Evolutionary conservation across 1,284 basidiomycete species (phyloP).

Genomic region (Xerocomus minutiporus): DNA sequence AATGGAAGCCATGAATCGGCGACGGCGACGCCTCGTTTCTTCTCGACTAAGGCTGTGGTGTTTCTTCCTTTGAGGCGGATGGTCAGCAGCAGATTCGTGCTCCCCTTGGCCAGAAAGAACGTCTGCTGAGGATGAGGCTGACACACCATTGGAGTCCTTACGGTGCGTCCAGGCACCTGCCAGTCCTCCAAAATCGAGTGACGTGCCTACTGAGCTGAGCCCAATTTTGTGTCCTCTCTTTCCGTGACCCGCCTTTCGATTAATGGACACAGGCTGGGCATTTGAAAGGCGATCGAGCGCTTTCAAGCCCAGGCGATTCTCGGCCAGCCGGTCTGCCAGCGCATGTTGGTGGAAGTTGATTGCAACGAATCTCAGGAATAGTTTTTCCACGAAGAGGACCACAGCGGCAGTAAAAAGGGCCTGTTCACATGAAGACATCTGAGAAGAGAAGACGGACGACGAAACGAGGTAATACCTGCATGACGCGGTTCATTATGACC

Average conservation of each 20-base stretch:
- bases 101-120: conserved; percentile 6
- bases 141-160: conserved; percentile 22
- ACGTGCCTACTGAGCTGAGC: conserved; percentile 28
- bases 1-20: conserved; percentile 55
- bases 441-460: neutral
- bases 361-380: conserved; percentile 69
- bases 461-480: conserved; percentile 47
- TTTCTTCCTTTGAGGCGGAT: conserved; percentile 14
- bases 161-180: conserved; percentile 24
- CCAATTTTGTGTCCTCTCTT: conserved; percentile 36
- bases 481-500: conserved; percentile 61
- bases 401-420: conserved; percentile 61
- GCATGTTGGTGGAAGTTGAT: conserved; percentile 75
- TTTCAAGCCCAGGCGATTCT: conserved; percentile 64
- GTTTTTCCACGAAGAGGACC: conserved; percentile 64
- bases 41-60: conserved; percentile 23
- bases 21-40: conserved; percentile 41
- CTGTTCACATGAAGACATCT: conserved; percentile 30
- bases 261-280: conserved; percentile 41
- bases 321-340: conserved; percentile 64
- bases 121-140: conserved; percentile 6
- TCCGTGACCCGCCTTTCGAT: conserved; percentile 31
- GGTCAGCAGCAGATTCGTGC: conserved; percentile 21
- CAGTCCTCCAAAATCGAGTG: conserved; percentile 30
- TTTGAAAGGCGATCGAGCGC: conserved; percentile 68